These are phyloP conservation scores for Ophiostoma sp. DNA, from an alignment of 2,329 filamentous ascomycete species.

Conservation along the genomic window DNA sequence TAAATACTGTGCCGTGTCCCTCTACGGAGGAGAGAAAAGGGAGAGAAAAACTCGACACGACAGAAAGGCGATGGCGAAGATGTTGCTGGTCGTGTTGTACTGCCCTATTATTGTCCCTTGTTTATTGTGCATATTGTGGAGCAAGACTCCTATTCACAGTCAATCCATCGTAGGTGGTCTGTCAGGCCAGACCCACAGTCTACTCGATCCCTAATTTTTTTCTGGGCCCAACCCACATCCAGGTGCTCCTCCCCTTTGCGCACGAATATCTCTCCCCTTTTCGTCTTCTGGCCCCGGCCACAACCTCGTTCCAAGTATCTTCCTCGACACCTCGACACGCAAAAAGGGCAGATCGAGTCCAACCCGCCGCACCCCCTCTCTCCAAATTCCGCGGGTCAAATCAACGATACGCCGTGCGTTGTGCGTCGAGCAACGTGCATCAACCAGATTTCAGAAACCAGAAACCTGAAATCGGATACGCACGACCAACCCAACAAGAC, in stretches of 20 bases:
- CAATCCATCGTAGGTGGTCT: neutral
- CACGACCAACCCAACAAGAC: neutral
- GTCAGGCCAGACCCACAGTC: neutral
- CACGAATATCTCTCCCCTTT: conserved; percentile 15
- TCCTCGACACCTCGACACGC: neutral
- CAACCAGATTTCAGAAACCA: neutral
- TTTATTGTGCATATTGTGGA: neutral
- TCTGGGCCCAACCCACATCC: neutral
- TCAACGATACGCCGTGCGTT: neutral
- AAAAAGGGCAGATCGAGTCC: neutral
- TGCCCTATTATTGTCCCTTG: neutral
- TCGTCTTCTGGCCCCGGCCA: neutral
- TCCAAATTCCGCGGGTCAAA: neutral
- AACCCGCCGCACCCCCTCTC: neutral
- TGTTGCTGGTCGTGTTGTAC: too few relatives aligned
- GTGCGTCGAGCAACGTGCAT: neutral
- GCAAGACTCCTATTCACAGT: neutral
- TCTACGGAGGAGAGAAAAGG: neutral
- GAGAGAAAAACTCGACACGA: neutral
- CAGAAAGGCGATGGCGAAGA: neutral
- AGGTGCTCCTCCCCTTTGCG: neutral
- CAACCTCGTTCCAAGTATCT: neutral
- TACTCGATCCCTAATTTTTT: conserved; percentile 7
- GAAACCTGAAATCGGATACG: neutral
- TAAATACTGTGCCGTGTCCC: too few relatives aligned